phyloP scores from a whole-genome alignment of 1,284 basidiomycete genomes.

The Boletus mariae region DNA sequence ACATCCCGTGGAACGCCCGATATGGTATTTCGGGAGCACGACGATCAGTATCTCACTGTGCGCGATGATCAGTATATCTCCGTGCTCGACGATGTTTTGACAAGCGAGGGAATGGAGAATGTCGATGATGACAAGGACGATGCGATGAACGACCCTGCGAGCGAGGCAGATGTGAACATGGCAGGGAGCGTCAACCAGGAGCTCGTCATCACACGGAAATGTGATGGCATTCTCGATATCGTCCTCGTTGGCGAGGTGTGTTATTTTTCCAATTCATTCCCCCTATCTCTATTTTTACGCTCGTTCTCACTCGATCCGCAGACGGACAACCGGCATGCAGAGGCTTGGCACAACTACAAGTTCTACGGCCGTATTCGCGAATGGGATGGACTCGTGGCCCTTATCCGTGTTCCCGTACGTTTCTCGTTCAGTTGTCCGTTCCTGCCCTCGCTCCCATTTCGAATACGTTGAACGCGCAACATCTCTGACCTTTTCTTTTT shows the following conservation, averaged over 20 bases:
- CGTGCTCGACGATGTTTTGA: constrained; percentile 3
- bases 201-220: constrained; percentile 33
- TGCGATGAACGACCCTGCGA: constrained; percentile 25
- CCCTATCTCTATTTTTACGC: background rate
- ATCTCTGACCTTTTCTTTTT: constrained; percentile 3
- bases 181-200: constrained; percentile 20
- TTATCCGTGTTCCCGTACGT: constrained; percentile 50
- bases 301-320: constrained; percentile 20
- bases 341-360: constrained; percentile 57
- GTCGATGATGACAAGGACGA: constrained; percentile 23
- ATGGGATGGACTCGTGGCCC: constrained; percentile 67
- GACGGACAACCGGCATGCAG: constrained; percentile 53
- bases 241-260: constrained; percentile 54
- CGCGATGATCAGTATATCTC: background rate
- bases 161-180: constrained; percentile 26
- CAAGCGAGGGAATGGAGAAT: constrained; percentile 13
- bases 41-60: constrained; percentile 16
- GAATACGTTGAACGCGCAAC: background rate
- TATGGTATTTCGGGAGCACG: constrained; percentile 31
- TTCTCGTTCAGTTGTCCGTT: background rate
- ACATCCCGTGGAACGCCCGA: constrained; percentile 28
- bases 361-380: constrained; percentile 62
- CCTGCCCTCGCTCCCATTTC: background rate
- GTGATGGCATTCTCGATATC: constrained; percentile 54
- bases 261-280: background rate